Percentiles rank a stretch among this genome's conserved stretches.
Evolutionary conservation across 2,329 filamentous ascomycete genomes (phyloP).

Genomic region (Plenodomus tracheiphilus): DNA sequence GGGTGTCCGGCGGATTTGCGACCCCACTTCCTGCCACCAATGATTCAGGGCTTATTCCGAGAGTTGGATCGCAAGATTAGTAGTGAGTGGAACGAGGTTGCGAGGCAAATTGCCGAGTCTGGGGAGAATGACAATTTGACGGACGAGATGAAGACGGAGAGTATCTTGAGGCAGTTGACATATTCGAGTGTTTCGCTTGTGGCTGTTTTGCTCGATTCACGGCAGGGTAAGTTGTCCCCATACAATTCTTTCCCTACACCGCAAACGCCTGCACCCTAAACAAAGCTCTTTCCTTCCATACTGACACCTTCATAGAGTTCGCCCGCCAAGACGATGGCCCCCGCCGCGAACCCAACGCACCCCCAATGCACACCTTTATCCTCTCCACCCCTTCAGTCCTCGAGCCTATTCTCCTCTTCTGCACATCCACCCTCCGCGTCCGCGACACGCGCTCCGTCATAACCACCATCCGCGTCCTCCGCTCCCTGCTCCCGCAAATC

Average conservation of each 20-base stretch:
- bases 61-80: conserved; percentile 88
- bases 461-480: conserved; percentile 83
- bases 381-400: conserved; percentile 76
- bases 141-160: conserved; percentile 98
- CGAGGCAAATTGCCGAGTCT: conserved; percentile 58
- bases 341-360: conserved; percentile 48
- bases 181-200: conserved; percentile 92
- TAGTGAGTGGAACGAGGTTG: conserved; percentile 80
- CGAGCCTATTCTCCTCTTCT: conserved; percentile 88
- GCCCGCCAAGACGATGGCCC: conserved; percentile 34
- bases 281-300: no score
- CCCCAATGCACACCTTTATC: conserved; percentile 79
- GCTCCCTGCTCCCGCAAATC: conserved; percentile 83
- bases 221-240: conserved; percentile 29
- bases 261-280: no score
- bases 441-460: conserved; percentile 86
- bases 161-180: conserved; percentile 88
- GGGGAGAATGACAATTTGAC: conserved; percentile 75
- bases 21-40: conserved; percentile 78
- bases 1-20: conserved; percentile 83
- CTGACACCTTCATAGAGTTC: no score
- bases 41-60: conserved; percentile 78
- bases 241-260: not conserved
- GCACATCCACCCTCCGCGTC: conserved; percentile 86
- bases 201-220: conserved; percentile 81